Base-by-base conservation (phyloP, 495 filamentous ascomycete species). In the Daldinia caldariorum region DNA sequence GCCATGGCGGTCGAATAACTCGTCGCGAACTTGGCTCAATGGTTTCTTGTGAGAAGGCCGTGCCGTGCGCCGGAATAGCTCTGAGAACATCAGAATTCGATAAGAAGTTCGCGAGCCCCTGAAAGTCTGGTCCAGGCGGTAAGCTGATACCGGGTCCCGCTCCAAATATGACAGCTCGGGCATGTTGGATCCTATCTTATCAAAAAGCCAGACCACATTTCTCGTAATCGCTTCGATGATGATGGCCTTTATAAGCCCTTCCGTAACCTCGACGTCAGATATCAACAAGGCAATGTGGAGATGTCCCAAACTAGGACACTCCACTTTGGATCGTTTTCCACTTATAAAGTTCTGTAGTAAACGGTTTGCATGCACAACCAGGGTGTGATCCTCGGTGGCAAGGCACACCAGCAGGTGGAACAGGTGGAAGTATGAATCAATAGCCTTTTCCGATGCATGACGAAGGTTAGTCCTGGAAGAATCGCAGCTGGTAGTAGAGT, bases 201-300 rank as follows among this genome's bases (percentile, higher is more conserved):
- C 79, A 10, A 86, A 77, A 74, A 85, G 81, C 82, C 83, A 84
- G 45, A 85, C 83, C 14, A 85, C 83, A 57, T 86, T 86, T 32
- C 84, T 77, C 7, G 79, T 79, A 51, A 85, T 79, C 1, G 84
- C 77, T 68, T 86, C 85, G 31, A 73, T 79, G 72, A 86, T 78
- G 58, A 86, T 83, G 16, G 76, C 69, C 55, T 78, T 79, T 18
- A 75, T 78, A 3, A 87, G 75, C 3, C 45, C 61, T 22, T 80
- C 74, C 38, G 79, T 83, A 35, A 83, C 73, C 9, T 78, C 76
- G n/a, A 77, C 41, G 58, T 82, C 77, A 58, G 79, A 82, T 67
- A 86, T 82, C 16, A 87, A 74, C 22, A 79, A 74, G 0, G 80
- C 78, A 9, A 83, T 76, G 32, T 85, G 80, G 9, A 87, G 77